Base-by-base conservation (phyloP, 768 basidiomycete genomes). In the Agrocybe pediades region DNA sequence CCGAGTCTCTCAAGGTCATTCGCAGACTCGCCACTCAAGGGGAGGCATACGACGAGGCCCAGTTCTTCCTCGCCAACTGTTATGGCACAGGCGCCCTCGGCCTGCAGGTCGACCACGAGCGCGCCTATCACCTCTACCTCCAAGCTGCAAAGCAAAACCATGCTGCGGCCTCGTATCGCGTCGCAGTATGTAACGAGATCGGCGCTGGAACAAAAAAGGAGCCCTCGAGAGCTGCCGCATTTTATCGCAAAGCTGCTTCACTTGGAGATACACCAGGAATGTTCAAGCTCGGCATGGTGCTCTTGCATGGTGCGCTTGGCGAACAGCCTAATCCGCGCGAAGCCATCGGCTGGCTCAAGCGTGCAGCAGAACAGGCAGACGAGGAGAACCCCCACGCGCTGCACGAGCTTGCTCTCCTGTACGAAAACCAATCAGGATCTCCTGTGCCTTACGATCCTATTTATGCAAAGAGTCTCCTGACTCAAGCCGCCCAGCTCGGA, bases 271-370 rank as follows among this genome's bases (percentile, higher is more conserved):
- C 96, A 0, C 87, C 96, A 23, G 97, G 95, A 2, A 99, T 98
- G 97, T 98, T 97, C 77, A 98, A 98, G 70, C 85, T 99, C n/a
- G 95, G 95, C n/a, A 95, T 97, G 88, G 90, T 98, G 58, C 80
- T 97, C 25, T 78, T 98, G 19, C 83, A 91, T 29, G 96, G 95
- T 9, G 72, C 85, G 15, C 79, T 98, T 4, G 88, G 86, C 21
- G 92, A 95, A 68, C 83, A 80, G 51, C 86, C 82, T 58, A 97
- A 97, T 66, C 86, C 86, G 1, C 84, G 95, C 26, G 97, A 99
- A 67, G 95, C 95, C 6, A 84, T 96, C 59, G 88, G 86, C 53
- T 99, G 97, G 97, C 77, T 99, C 51, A 88, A 89, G 61, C 84
- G 95, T 20, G 97, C 97, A 1, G 95, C 95, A 2, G 89, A 94